phyloP scores from a whole-genome alignment of 208 protist genomes.

The Leishmania tropica region DNA sequence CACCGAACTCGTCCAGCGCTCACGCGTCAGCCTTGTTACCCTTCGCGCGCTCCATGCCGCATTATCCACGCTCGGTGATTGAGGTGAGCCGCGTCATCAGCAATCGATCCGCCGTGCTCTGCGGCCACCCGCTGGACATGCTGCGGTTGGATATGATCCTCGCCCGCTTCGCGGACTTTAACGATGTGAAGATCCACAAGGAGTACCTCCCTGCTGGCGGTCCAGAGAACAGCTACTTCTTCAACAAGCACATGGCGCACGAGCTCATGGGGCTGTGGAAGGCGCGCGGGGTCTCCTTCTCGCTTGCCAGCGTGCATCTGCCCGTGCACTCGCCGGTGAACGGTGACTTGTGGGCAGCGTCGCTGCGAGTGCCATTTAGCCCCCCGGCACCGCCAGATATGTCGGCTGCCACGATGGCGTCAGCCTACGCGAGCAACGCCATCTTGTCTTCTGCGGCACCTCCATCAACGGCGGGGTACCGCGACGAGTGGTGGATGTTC shows the following conservation, averaged over 20 bases:
- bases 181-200: conserved; percentile 71
- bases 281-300: conserved; percentile 45
- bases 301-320: conserved; percentile 44
- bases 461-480: conserved; percentile 2
- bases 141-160: conserved; percentile 64
- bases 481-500: conserved; percentile 37
- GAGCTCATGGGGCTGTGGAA: conserved; percentile 62
- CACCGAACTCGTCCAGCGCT: conserved; percentile 1
- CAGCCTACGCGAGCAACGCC: neutral
- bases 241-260: conserved; percentile 58
- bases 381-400: neutral
- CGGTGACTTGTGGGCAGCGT: conserved; percentile 46
- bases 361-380: neutral
- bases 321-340: conserved; percentile 76
- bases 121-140: conserved; percentile 76
- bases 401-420: conserved; percentile 5
- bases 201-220: conserved; percentile 60
- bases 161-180: conserved; percentile 54
- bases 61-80: conserved; percentile 55
- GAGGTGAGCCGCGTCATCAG: conserved; percentile 76
- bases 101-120: conserved; percentile 67
- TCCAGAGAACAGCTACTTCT: conserved; percentile 73
- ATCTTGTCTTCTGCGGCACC: neutral
- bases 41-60: neutral
- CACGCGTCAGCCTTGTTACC: conserved; percentile 1